Evolutionary conservation across 1,284 basidiomycete species (phyloP).

Genomic region (Marasmius fiardii): DNA sequence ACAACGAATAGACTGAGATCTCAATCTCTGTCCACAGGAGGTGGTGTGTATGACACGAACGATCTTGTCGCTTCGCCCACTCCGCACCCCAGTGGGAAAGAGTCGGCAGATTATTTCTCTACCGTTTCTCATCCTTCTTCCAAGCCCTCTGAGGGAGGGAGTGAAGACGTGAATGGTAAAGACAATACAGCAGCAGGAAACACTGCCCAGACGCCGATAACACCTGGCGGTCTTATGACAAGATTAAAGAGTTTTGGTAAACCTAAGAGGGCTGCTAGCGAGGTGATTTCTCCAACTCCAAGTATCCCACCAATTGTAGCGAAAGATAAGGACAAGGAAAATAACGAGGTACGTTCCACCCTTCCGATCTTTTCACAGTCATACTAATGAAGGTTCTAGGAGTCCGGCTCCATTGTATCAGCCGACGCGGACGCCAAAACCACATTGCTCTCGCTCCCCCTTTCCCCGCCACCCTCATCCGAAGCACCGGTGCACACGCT

Average conservation of each 20-base stretch:
- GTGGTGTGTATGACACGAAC: slow-evolving; percentile 13
- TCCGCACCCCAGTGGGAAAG: not conserved
- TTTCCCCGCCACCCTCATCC: slow-evolving; percentile 66
- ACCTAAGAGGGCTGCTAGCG: slow-evolving; percentile 44
- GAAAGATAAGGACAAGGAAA: slow-evolving; percentile 15
- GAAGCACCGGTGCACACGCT: slow-evolving; percentile 75
- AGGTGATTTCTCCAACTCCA: slow-evolving; percentile 21
- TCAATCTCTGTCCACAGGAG: slow-evolving; percentile 20
- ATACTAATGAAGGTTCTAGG: slow-evolving; percentile 19
- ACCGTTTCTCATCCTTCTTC: slow-evolving; percentile 36
- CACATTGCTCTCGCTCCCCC: slow-evolving; percentile 59
- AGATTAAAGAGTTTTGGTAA: slow-evolving; percentile 75
- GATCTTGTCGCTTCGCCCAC: slow-evolving; percentile 19
- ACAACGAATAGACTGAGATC: slow-evolving; percentile 15
- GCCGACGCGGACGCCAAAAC: slow-evolving; percentile 53
- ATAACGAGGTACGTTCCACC: slow-evolving; percentile 24
- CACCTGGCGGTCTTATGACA: slow-evolving; percentile 71
- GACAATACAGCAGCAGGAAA: slow-evolving; percentile 14
- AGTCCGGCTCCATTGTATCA: slow-evolving; percentile 20
- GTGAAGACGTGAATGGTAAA: not conserved
- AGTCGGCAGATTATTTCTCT: slow-evolving; percentile 49
- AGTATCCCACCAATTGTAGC: slow-evolving; percentile 16
- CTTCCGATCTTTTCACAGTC: slow-evolving; percentile 25
- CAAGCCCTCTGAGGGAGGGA: slow-evolving; percentile 22
- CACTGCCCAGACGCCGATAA: slow-evolving; percentile 44